Percentiles rank a stretch among this genome's conserved stretches.
Conservation (phyloP, 306 rosid species). For the Cyclanthera cordifolia region DNA sequence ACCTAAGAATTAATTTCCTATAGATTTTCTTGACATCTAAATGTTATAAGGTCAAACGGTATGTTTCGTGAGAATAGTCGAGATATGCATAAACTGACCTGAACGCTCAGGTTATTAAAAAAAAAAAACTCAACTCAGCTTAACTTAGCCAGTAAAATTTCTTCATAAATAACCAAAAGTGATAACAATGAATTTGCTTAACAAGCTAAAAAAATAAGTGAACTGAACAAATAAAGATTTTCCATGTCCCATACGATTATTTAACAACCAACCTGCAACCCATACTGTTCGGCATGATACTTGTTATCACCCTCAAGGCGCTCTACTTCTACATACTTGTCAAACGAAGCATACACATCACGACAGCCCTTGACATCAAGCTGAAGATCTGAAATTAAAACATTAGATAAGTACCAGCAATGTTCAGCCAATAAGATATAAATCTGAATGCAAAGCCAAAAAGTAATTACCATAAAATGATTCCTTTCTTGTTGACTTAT, state of each 20-base stretch:
- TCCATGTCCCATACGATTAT: neutral
- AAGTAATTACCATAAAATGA: constrained; percentile 77
- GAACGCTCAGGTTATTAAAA: too few species aligned
- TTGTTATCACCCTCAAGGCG: constrained; percentile 95
- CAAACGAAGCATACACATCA: constrained; percentile 95
- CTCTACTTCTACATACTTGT: constrained; percentile 97
- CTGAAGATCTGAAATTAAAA: constrained; percentile 63
- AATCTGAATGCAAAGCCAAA: neutral
- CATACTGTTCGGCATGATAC: constrained; percentile 91
- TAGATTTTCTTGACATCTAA: too few species aligned
- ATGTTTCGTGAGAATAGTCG: too few species aligned
- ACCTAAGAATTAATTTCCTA: too few species aligned
- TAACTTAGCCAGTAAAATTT: too few species aligned
- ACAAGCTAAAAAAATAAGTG: neutral
- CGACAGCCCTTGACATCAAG: constrained; percentile 98
- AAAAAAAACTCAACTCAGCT: too few species aligned
- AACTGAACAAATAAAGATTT: neutral
- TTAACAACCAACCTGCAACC: constrained; percentile 64
- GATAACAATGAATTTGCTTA: neutral
- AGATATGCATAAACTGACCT: too few species aligned
- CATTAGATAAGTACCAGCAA: constrained; percentile 4
- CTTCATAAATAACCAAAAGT: neutral
- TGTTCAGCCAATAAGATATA: constrained; percentile 9
- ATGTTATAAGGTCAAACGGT: too few species aligned
- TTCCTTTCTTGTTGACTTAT: constrained; percentile 94